Percentiles rank a stretch among this genome's conserved stretches.
phyloP scores from a whole-genome alignment of 2,329 filamentous ascomycete genomes.

The Berkeleyomyces basicola region DNA sequence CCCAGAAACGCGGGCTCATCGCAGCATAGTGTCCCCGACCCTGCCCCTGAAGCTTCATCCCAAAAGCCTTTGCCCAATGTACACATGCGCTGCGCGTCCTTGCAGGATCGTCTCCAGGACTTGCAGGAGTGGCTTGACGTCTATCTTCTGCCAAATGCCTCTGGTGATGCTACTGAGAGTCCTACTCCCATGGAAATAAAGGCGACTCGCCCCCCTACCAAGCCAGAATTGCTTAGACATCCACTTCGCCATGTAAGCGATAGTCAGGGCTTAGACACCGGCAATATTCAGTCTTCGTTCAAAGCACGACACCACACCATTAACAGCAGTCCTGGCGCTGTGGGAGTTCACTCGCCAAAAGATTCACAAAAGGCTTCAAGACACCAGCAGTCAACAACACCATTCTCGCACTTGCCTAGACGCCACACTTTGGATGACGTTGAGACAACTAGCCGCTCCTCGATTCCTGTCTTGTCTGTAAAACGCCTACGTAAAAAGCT shows the following conservation, averaged over 20 bases:
- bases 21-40: too few relatives aligned
- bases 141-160: slow-evolving; percentile 5
- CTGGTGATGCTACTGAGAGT: background rate
- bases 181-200: background rate
- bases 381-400: background rate
- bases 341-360: background rate
- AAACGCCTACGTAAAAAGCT: background rate
- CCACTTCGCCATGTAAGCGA: background rate
- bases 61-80: background rate
- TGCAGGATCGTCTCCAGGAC: slow-evolving; percentile 12
- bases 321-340: background rate
- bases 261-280: background rate
- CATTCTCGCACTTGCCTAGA: background rate
- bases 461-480: background rate
- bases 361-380: background rate
- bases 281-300: background rate
- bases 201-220: background rate
- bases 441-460: background rate
- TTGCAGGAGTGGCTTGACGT: slow-evolving; percentile 14
- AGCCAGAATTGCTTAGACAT: background rate
- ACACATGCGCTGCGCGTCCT: slow-evolving; percentile 1
- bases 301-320: background rate
- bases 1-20: too few relatives aligned
- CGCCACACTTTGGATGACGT: background rate
- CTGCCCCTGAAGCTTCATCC: background rate